A percentile compares a stretch with the other conserved stretches of the same genome.
Conservation (phyloP, 768 basidiomycete species). For the Clavulina sp. region DNA sequence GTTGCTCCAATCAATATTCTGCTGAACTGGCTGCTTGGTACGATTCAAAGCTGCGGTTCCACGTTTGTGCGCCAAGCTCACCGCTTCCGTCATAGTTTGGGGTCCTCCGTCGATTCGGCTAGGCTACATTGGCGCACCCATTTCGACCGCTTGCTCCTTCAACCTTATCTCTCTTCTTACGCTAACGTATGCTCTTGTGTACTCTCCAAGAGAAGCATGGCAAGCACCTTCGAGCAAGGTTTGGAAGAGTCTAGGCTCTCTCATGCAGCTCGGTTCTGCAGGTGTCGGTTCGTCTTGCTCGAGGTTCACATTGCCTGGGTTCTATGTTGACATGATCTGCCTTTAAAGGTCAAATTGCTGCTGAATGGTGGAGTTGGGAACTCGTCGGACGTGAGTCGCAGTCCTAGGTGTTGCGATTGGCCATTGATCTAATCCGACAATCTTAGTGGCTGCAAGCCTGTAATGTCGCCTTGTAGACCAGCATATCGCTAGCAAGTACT, state of each 20-base stretch:
- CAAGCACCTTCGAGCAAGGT: too few species aligned
- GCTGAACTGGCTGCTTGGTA: constrained; percentile 74
- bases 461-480: too few species aligned
- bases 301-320: background rate
- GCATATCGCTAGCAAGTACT: background rate
- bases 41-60: constrained; percentile 6
- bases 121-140: constrained; percentile 83
- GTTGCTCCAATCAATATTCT: constrained; percentile 75
- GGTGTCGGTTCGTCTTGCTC: constrained; percentile 45
- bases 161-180: constrained; percentile 60
- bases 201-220: constrained; percentile 59
- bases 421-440: background rate
- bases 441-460: constrained; percentile 38
- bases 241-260: constrained; percentile 43
- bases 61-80: constrained; percentile 1
- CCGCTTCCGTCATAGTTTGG: constrained; percentile 2
- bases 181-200: constrained; percentile 43
- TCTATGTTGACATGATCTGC: background rate
- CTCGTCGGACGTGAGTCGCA: constrained; percentile 35
- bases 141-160: constrained; percentile 77
- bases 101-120: constrained; percentile 32
- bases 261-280: constrained; percentile 62
- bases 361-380: constrained; percentile 99
- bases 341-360: constrained; percentile 48
- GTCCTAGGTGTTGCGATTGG: background rate